Evolutionary conservation across 2,329 filamentous ascomycete genomes (phyloP), one percentile per base, ranked within the genome.

Genomic region (Drechmeria coniospora): DNA sequence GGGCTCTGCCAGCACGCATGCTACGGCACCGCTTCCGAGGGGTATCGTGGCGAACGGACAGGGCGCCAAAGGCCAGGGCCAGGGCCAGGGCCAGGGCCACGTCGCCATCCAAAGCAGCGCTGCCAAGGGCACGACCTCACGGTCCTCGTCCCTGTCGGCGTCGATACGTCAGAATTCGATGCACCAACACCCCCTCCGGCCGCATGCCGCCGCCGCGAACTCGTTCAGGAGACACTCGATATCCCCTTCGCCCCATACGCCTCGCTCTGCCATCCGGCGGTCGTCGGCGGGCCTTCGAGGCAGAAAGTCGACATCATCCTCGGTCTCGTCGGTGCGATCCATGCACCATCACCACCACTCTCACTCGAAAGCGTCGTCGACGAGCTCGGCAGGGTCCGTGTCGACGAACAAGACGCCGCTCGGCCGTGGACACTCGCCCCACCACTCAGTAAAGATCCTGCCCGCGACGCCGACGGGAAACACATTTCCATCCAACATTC

Each of bases 231-330:
- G 83, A 11, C 79, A 83, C 34, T 93, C 84, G 0, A 57, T 92
- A 8, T 92, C 83, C 0, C 90, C 90, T 0, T 78, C 76, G 3
- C 87, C 90, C 0, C 53, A 94, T 22, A 95, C 90, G 1, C 87
- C 90, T 4, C 78, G 84, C 21, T 84, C 82, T 5, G 81, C 80
- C 1, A 79, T 92, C 43, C 74, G 90, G 8, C 78, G 84, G 20
- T 74, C 82, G 3, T 92, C 83, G 5, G 72, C 68, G 23, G 86
- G 87, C 17, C 66, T 95, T 24, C 73, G 86, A 16, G 87, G 90
- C 21, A 74, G 90, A 34, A 95, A 95, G 50, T 95, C 87, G 1
- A 98, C 90, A 0, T 94, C 84, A 0, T 93, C 84, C 0, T 95
- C 86, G 0, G 75, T 98, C 11, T 94, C 84, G 1, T 93, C 84